phyloP scores from a whole-genome alignment of 2,329 filamentous ascomycete genomes.

The Aotearoamyces nothofagi region DNA sequence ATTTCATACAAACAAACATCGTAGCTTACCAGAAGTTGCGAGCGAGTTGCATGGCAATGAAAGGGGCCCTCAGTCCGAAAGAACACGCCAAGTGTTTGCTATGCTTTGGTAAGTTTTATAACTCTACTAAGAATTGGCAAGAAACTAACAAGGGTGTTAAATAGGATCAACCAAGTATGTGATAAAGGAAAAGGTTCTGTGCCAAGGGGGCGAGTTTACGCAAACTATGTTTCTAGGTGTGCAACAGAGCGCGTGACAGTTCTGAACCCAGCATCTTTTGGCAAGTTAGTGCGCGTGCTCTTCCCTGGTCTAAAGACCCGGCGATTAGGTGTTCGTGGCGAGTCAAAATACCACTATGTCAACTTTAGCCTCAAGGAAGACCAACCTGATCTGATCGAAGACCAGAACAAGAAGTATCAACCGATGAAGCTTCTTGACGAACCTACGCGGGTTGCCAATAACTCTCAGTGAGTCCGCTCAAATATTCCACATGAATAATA shows the following conservation, averaged over 20 bases:
- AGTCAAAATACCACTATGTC: constrained; percentile 96
- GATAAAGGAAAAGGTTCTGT: constrained; percentile 70
- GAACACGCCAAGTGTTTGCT: constrained; percentile 73
- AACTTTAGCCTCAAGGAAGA: constrained; percentile 48
- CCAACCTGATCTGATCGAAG: constrained; percentile 18
- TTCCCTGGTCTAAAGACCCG: constrained; percentile 92
- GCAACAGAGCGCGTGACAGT: constrained; percentile 89
- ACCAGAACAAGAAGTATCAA: constrained; percentile 29
- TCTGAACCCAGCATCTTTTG: constrained; percentile 91
- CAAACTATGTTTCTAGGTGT: constrained; percentile 86
- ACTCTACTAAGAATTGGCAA: too few relatives aligned
- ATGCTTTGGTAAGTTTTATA: constrained; percentile 75
- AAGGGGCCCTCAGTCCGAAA: constrained; percentile 65
- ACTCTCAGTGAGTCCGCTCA: constrained; percentile 35
- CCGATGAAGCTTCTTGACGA: constrained; percentile 36
- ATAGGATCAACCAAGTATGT: constrained; percentile 61
- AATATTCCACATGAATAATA: too few relatives aligned
- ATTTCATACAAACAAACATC: constrained; percentile 52
- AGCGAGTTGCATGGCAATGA: constrained; percentile 66
- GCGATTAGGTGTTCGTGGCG: constrained; percentile 79
- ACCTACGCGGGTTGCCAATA: constrained; percentile 28
- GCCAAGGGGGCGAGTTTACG: constrained; percentile 83
- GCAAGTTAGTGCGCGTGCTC: constrained; percentile 89
- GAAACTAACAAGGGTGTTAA: background rate
- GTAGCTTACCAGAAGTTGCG: constrained; percentile 56